Conservation (phyloP, 306 rosid genomes). For the Geum urbanum region DNA sequence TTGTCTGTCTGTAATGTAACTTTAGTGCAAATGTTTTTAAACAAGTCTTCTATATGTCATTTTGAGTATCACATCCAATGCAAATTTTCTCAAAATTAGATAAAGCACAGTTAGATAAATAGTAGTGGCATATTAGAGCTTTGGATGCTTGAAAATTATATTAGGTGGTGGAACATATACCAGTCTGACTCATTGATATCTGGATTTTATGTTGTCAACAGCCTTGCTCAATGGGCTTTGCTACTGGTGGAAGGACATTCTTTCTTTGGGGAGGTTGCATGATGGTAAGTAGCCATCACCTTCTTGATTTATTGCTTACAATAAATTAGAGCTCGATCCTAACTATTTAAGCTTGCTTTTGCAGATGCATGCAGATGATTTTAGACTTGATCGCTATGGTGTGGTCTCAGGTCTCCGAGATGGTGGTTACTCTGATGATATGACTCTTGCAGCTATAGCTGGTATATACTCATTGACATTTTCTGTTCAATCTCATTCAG, state of each 20-base stretch:
- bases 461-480: constrained; percentile 41
- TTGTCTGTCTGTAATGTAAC: neutral
- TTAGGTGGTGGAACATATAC: neutral
- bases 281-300: constrained; percentile 73
- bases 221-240: constrained; percentile 99
- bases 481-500: neutral
- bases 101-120: neutral
- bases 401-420: constrained; percentile 75
- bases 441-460: constrained; percentile 96
- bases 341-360: constrained; percentile 32
- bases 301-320: constrained; percentile 12
- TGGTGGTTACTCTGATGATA: constrained; percentile 99
- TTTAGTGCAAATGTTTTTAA: no score
- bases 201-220: constrained; percentile 31
- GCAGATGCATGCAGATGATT: constrained; percentile 97
- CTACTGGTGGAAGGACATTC: constrained; percentile 97
- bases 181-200: constrained; percentile 4
- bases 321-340: constrained; percentile 14
- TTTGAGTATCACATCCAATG: neutral
- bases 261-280: constrained; percentile 99
- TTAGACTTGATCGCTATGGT: constrained; percentile 69
- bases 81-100: neutral
- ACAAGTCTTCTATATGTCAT: neutral
- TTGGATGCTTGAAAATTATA: neutral
- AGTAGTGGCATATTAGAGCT: neutral